These are phyloP conservation scores for Penicillium atrosanguineum DNA, from an alignment of 495 filamentous ascomycete species.

Conservation along the genomic window DNA sequence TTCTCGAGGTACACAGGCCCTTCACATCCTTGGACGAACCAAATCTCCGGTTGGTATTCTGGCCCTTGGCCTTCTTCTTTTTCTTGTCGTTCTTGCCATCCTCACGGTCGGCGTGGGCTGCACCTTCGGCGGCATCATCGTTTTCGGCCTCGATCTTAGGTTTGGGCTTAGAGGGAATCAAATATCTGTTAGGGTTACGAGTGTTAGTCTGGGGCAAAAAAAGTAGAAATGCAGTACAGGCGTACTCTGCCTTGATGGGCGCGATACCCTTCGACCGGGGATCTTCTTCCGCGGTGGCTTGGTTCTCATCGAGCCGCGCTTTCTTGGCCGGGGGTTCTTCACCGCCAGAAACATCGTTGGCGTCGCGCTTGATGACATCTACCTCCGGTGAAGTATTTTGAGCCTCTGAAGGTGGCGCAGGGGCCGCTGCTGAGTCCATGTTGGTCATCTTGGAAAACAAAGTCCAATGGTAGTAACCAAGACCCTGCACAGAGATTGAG, in stretches of 20 bases:
- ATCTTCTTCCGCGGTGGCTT: slow-evolving; percentile 24
- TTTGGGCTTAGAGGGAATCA: slow-evolving; percentile 40
- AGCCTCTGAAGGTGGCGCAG: slow-evolving; percentile 9
- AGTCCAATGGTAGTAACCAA: not conserved
- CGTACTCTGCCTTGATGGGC: slow-evolving; percentile 81
- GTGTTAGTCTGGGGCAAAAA: not conserved
- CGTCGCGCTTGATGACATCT: slow-evolving; percentile 16
- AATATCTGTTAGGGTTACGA: slow-evolving; percentile 47
- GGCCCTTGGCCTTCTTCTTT: slow-evolving; percentile 69
- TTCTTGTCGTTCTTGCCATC: slow-evolving; percentile 50
- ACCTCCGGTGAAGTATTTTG: slow-evolving; percentile 6
- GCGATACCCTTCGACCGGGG: slow-evolving; percentile 67
- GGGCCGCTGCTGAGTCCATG: slow-evolving; percentile 12
- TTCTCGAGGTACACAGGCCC: slow-evolving; percentile 70
- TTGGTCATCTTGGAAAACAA: not conserved
- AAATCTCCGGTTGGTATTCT: slow-evolving; percentile 85
- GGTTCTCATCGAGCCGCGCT: slow-evolving; percentile 49
- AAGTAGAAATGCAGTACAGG: slow-evolving; percentile 1
- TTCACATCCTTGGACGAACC: slow-evolving; percentile 75
- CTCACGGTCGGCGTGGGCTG: slow-evolving; percentile 39
- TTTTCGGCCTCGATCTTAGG: slow-evolving; percentile 21
- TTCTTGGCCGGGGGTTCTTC: slow-evolving; percentile 59
- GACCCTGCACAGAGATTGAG: not conserved
- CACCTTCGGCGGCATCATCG: slow-evolving; percentile 72
- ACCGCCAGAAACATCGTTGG: slow-evolving; percentile 8